Evolutionary conservation across 768 basidiomycete species (phyloP).

Genomic region (Phaeotremella fagi): DNA sequence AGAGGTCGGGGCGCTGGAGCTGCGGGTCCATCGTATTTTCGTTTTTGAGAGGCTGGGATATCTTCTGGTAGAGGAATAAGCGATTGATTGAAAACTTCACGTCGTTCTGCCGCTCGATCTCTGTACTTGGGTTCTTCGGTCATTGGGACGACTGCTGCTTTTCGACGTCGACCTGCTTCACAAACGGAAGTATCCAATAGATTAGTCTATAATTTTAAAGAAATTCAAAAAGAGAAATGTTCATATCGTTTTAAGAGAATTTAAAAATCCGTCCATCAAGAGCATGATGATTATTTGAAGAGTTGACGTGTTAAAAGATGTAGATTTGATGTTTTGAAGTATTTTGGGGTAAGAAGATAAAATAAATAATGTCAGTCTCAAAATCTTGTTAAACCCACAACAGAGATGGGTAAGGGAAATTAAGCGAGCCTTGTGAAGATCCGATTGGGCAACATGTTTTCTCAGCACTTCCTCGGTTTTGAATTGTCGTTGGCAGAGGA

Average conservation of each 20-base stretch:
- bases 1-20: conserved; percentile 62
- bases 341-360: background rate
- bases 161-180: conserved; percentile 59
- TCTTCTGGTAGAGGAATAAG: conserved; percentile 68
- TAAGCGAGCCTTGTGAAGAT: conserved; percentile 79
- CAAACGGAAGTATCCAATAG: conserved; percentile 54
- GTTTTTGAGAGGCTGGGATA: conserved; percentile 50
- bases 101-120: conserved; percentile 87
- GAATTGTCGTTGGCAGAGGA: conserved; percentile 91
- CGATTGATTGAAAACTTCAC: conserved; percentile 86
- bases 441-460: conserved; percentile 88
- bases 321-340: background rate
- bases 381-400: conserved; percentile 13
- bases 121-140: conserved; percentile 76
- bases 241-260: background rate
- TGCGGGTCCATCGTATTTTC: conserved; percentile 57
- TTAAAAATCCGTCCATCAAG: too few relatives aligned
- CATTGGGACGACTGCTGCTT: conserved; percentile 60
- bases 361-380: conserved; percentile 18
- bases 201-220: conserved; percentile 64
- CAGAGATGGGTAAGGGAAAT: conserved; percentile 22
- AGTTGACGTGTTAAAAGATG: background rate
- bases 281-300: background rate
- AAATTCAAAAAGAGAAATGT: background rate
- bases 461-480: conserved; percentile 77